A percentile compares a stretch with the other conserved stretches of the same genome.
Evolutionary conservation across 441 rosid species (phyloP).

Genomic region (Capsella rubella): DNA sequence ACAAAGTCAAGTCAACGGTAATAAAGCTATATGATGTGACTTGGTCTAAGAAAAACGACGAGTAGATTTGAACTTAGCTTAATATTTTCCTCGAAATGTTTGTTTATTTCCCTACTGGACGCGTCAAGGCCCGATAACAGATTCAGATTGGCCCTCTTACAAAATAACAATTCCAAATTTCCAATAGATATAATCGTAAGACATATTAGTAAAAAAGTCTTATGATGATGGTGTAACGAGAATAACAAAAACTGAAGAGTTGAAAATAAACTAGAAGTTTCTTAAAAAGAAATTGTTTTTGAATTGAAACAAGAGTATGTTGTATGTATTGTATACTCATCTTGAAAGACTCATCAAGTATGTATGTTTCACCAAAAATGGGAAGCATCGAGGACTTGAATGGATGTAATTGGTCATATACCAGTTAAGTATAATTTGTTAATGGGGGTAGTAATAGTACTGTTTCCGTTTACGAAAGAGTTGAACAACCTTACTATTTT

Average conservation of each 20-base stretch:
- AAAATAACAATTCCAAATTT: neutral
- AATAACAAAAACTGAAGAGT: neutral
- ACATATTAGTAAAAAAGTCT: neutral
- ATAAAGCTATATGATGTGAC: neutral
- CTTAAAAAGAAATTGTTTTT: no score
- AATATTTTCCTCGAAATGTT: neutral
- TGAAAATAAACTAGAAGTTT: neutral
- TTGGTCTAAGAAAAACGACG: constrained; percentile 27
- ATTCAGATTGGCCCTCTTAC: constrained; percentile 16
- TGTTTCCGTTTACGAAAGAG: neutral
- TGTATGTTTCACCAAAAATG: constrained; percentile 10
- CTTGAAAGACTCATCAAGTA: neutral
- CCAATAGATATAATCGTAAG: neutral
- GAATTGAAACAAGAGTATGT: constrained; percentile 7
- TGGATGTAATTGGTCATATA: neutral
- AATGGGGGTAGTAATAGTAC: neutral
- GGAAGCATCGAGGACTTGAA: constrained; percentile 17
- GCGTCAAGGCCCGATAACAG: constrained; percentile 15
- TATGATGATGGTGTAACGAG: neutral
- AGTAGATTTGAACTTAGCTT: neutral
- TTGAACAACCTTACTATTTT: constrained; percentile 1
- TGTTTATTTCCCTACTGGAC: neutral
- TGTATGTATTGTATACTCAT: neutral
- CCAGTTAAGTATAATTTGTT: neutral
- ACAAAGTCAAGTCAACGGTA: constrained; percentile 25